Conservation (phyloP, 352 stramenopile species). For the Pythium pyrilobum region DNA sequence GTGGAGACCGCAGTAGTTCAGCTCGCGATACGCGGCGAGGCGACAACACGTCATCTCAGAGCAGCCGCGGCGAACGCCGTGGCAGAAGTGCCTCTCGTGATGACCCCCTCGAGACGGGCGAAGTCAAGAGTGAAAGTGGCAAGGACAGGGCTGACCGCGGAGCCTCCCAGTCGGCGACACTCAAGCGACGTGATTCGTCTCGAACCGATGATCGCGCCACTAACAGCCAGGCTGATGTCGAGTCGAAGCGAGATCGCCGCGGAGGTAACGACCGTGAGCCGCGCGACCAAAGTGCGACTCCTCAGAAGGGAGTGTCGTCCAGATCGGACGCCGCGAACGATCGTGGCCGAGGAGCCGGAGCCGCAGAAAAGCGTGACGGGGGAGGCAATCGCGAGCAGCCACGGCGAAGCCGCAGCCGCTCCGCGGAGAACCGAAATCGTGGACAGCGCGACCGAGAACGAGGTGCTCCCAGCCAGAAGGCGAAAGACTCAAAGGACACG, state of each 20-base stretch:
- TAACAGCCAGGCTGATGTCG: slow-evolving; percentile 1
- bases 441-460: slow-evolving; percentile 13
- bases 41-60: slow-evolving; percentile 13
- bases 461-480: neutral
- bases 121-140: slow-evolving; percentile 14
- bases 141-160: slow-evolving; percentile 9
- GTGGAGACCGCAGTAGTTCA: slow-evolving; percentile 2
- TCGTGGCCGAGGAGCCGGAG: slow-evolving; percentile 7
- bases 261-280: slow-evolving; percentile 14
- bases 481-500: slow-evolving; percentile 6
- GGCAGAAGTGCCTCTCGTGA: slow-evolving; percentile 11
- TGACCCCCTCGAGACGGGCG: slow-evolving; percentile 16
- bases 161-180: neutral
- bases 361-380: slow-evolving; percentile 13
- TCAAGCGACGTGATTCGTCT: slow-evolving; percentile 18
- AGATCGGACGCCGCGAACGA: slow-evolving; percentile 4
- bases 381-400: neutral
- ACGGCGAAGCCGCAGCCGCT: slow-evolving; percentile 22
- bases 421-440: slow-evolving; percentile 5
- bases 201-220: slow-evolving; percentile 3
- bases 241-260: slow-evolving; percentile 16
- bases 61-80: slow-evolving; percentile 5
- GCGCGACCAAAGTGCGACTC: neutral
- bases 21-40: slow-evolving; percentile 6
- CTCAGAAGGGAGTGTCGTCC: neutral